phyloP scores from a whole-genome alignment of 2,329 filamentous ascomycete genomes.

The Rutstroemia sp. region DNA sequence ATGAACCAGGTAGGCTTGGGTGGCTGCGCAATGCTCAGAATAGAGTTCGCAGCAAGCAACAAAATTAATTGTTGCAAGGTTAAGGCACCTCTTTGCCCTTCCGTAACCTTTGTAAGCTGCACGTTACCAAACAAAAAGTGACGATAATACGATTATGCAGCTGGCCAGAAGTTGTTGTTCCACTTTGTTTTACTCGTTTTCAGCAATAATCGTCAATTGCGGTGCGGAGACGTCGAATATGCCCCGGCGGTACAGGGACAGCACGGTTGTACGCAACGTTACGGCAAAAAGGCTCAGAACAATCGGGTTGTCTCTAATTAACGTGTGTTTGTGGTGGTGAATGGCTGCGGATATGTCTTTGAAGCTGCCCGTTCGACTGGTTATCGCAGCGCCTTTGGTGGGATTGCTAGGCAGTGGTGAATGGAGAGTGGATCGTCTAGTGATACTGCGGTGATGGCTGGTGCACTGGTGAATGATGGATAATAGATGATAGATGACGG shows the following conservation, averaged over 20 bases:
- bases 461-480: too few relatives aligned
- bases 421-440: too few relatives aligned
- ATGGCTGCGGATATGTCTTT: too few relatives aligned
- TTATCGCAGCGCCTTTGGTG: too few relatives aligned
- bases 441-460: too few relatives aligned
- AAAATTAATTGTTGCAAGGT: neutral
- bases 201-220: slow-evolving; percentile 2
- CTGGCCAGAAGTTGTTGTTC: neutral
- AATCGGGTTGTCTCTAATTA: too few relatives aligned
- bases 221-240: neutral
- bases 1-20: neutral
- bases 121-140: neutral
- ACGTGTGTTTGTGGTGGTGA: too few relatives aligned
- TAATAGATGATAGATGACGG: too few relatives aligned
- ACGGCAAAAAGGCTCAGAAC: neutral
- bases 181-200: neutral
- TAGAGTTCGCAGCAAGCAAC: neutral
- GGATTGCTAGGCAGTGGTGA: too few relatives aligned
- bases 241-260: neutral
- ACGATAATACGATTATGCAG: slow-evolving; percentile 14
- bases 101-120: too few relatives aligned
- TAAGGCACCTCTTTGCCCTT: neutral
- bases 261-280: slow-evolving; percentile 3
- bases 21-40: slow-evolving; percentile 4
- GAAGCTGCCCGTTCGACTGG: too few relatives aligned